Evolutionary conservation across 768 basidiomycete species (phyloP), one percentile per base, ranked within the genome.

Genomic region (Sutorius australiensis): DNA sequence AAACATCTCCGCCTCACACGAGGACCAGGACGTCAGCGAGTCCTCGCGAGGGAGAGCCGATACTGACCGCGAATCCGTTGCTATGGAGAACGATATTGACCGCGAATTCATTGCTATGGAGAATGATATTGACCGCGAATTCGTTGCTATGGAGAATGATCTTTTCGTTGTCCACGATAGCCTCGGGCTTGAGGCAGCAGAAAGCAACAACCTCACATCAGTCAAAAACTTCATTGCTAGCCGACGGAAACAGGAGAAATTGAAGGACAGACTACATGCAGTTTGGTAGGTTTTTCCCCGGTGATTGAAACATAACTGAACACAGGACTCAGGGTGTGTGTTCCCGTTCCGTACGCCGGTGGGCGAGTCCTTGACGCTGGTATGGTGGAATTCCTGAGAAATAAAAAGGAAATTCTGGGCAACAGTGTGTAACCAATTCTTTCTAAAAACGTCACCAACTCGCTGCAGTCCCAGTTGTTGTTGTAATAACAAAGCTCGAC

Each of bases 401-500:
- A 43, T 5, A 50, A 39, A 44, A n/a, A 48, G 1, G 9, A 40
- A 8, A 48, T 51, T n/a, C 21, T 58, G 21, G 56, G 56, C 9
- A 21, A 58, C 5, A 34, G 58, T 59, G 14, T 7, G 58, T 46
- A 24, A 24, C 24, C 24, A 2, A 24, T 24, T 24, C 2, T 24
- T 2, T 24, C 24, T 24, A 24, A 24, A 24, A 2, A 4, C 24
- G 24, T 30, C 8, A 14, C 6, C 3, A 6, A 17, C 28, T 10
- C 13, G n/a, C 30, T 14, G 14, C 9, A 55, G 55, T 42, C 17
- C 55, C 53, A 14, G 38, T 55, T 14, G 28, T 56, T 2, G 38
- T 56, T 5, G 48, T 55, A 5, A 43, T 43, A 9, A 59, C 56
- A 6, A 58, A 59, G 19, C 37, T 49, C 12, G 55, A 58, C 30